A percentile compares a stretch with the other conserved stretches of the same genome.
Conservation (phyloP, 1,139 yeast genomes). For the Lodderomyces margitis region DNA sequence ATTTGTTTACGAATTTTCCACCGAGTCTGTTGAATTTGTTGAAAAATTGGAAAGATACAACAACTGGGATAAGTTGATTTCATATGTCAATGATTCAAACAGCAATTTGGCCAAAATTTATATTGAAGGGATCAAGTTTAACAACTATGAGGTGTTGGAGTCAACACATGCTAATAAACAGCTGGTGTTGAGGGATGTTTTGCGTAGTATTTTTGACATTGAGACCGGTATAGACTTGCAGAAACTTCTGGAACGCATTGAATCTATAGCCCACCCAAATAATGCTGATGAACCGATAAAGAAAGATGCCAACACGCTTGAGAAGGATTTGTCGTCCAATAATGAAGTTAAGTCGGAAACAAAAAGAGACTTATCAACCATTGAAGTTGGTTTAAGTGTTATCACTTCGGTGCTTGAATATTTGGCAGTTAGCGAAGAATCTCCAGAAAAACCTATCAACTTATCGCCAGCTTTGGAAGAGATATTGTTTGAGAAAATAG, state of each 20-base stretch:
- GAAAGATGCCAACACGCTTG: conserved; percentile 28
- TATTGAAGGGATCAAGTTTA: conserved; percentile 60
- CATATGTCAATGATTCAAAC: conserved; percentile 13
- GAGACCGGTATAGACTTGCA: conserved; percentile 44
- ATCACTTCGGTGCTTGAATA: conserved; percentile 74
- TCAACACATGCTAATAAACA: conserved; percentile 19
- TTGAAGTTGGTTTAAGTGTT: conserved; percentile 72
- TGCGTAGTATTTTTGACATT: conserved; percentile 25
- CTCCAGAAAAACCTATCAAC: conserved; percentile 21
- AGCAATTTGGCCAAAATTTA: conserved; percentile 51
- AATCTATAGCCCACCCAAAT: conserved; percentile 21
- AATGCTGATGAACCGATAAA: conserved; percentile 36
- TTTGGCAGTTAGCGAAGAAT: conserved; percentile 30
- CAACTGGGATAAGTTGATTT: conserved; percentile 11
- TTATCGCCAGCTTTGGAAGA: conserved; percentile 24
- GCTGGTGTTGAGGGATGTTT: conserved; percentile 22
- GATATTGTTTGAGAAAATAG: conserved; percentile 28
- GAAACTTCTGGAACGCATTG: conserved; percentile 32
- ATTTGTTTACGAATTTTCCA: conserved; percentile 63
- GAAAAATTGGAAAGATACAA: conserved; percentile 21
- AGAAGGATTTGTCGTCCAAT: conserved; percentile 14
- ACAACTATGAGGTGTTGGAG: conserved; percentile 47
- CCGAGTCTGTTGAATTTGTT: conserved; percentile 62
- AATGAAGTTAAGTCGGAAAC: conserved; percentile 34
- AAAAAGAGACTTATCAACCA: conserved; percentile 54